Base-by-base conservation (phyloP, 2,329 filamentous ascomycete genomes). In the Trichoderma sp. region DNA sequence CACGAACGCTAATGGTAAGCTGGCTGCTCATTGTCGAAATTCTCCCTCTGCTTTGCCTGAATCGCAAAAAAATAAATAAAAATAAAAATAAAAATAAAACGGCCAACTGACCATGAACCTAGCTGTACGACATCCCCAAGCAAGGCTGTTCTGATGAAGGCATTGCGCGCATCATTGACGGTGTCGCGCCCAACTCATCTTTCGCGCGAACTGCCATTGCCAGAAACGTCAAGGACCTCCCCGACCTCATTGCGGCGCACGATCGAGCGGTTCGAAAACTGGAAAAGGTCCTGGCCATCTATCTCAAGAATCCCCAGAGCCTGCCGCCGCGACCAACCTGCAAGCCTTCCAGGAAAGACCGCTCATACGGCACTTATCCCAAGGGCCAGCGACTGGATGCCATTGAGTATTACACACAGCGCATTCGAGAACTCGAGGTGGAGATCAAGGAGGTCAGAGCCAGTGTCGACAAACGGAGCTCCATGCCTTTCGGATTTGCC, bases 401-500 rank as follows among this genome's bases (percentile, higher is more conserved):
- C 21, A 98, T 99, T 77, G 93, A 97, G 74, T 98, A 97, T 78
- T 86, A 97, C 69, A 97, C 94, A 0, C 88, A 92, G 68, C 91
- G 95, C 21, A 98, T 99, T 78, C 90, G 90, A 75, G 87, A 91
- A 62, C 86, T 99, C 43, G 95, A 98, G 80, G 81, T 90, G 12
- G 89, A 97, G 78, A 94, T 99, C 81, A 93, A 92, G 78, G 90
- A 96, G 74, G 92, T 95, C 1, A 90, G 96, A 14, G 87, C 90
- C 51, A 90, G 90, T 1, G 90, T 99, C 8, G 95, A 98, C 81
- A 94, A 91, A 80, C 90, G 95, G 64, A 93, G 95, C 79, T 92
- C 95, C 18, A 92, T 97, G 87, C 87, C 93, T 0, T 99, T 95
- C 78, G 96, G 96, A 0, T 99, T 99, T 79, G 95, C 95, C 9